phyloP scores from a whole-genome alignment of 805 yeast species.

The Yarrowia sp. region DNA sequence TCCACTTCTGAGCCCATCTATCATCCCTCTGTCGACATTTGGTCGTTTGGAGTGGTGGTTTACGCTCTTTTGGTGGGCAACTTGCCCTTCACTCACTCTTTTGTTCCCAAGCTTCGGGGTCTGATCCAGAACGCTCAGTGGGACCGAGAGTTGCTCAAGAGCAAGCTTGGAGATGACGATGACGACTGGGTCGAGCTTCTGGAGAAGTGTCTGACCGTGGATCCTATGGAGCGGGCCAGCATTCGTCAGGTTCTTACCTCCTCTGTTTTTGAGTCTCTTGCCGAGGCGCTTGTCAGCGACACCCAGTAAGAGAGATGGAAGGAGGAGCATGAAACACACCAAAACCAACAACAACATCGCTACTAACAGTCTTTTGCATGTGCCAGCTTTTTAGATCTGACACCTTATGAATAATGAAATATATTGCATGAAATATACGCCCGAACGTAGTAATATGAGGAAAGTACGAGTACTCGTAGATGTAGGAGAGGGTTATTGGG shows the following conservation, averaged over 20 bases:
- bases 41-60: conserved; percentile 87
- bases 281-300: conserved; percentile 35
- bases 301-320: neutral
- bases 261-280: conserved; percentile 31
- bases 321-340: neutral
- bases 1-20: conserved; percentile 60
- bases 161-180: conserved; percentile 38
- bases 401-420: conserved; percentile 36
- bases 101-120: conserved; percentile 77
- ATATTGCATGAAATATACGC: conserved; percentile 14
- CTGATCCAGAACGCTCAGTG: conserved; percentile 73
- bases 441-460: neutral
- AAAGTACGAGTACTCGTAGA: neutral
- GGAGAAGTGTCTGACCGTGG: conserved; percentile 41
- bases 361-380: conserved; percentile 35
- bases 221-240: conserved; percentile 40
- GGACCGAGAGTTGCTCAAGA: conserved; percentile 55
- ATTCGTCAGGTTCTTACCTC: conserved; percentile 40
- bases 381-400: conserved; percentile 11
- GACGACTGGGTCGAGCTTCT: conserved; percentile 40
- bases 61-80: conserved; percentile 76
- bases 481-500: too few species aligned
- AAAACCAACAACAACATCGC: conserved; percentile 3
- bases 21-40: conserved; percentile 77
- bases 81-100: conserved; percentile 84